Percentiles rank a stretch among this genome's conserved stretches.
Evolutionary conservation across 306 rosid species (phyloP).

Genomic region (Dryas drummondii): DNA sequence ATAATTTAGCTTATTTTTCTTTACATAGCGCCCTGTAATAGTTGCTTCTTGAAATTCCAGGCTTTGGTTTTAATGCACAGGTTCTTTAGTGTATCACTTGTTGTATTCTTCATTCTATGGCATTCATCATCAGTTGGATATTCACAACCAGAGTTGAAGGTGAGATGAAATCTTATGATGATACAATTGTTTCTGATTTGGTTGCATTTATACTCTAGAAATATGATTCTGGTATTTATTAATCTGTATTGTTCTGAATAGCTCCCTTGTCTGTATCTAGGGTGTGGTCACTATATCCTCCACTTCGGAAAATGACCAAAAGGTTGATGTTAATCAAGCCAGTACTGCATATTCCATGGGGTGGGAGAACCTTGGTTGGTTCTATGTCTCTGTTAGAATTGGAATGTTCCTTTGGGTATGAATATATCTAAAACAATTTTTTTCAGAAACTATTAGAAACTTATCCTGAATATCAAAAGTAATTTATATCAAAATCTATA

Average conservation of each 20-base stretch:
- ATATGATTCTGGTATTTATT: slow-evolving; percentile 15
- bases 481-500: slow-evolving; percentile 8
- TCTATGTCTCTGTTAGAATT: slow-evolving; percentile 75
- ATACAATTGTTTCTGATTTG: slow-evolving; percentile 23
- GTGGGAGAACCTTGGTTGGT: slow-evolving; percentile 83
- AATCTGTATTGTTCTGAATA: slow-evolving; percentile 26
- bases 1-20: slow-evolving; percentile 14
- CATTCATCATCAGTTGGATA: slow-evolving; percentile 58
- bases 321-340: slow-evolving; percentile 39
- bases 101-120: slow-evolving; percentile 77
- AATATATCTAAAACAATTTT: background rate
- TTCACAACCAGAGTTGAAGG: slow-evolving; percentile 41
- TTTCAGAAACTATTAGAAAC: background rate
- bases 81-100: slow-evolving; percentile 89
- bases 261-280: slow-evolving; percentile 36
- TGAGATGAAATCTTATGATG: slow-evolving; percentile 36
- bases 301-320: slow-evolving; percentile 39
- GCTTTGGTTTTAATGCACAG: slow-evolving; percentile 99
- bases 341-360: slow-evolving; percentile 39
- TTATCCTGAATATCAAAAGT: slow-evolving; percentile 3
- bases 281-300: slow-evolving; percentile 37
- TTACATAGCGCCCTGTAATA: slow-evolving; percentile 40
- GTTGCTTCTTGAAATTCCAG: slow-evolving; percentile 79
- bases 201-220: slow-evolving; percentile 15
- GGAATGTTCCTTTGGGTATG: slow-evolving; percentile 96